Percentiles rank a stretch among this genome's conserved stretches.
These are phyloP conservation scores for Stygiomarasmius scandens DNA, from an alignment of 1,284 basidiomycete species.

Conservation along the genomic window DNA sequence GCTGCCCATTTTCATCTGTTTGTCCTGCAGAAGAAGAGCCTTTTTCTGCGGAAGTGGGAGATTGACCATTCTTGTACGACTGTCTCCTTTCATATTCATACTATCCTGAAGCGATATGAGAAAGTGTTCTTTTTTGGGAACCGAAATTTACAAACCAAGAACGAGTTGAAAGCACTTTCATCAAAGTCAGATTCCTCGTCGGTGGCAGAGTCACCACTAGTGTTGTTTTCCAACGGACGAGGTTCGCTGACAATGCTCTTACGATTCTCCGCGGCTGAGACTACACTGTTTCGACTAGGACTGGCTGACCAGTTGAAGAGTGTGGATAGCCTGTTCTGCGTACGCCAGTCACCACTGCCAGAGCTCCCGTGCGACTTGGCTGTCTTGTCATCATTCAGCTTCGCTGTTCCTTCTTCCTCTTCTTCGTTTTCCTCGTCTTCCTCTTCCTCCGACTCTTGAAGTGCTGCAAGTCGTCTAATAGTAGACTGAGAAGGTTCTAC, in stretches of 20 bases:
- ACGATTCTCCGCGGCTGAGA: slow-evolving; percentile 43
- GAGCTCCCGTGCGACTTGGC: slow-evolving; percentile 18
- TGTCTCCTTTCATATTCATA: slow-evolving; percentile 73
- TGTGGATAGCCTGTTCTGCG: slow-evolving; percentile 60
- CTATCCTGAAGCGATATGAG: slow-evolving; percentile 52
- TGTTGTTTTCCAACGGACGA: slow-evolving; percentile 47
- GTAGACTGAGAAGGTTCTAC: slow-evolving; percentile 55
- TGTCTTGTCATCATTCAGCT: slow-evolving; percentile 29
- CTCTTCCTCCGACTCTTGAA: slow-evolving; percentile 56
- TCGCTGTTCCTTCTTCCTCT: slow-evolving; percentile 63
- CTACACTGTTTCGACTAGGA: slow-evolving; percentile 39
- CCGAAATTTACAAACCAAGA: slow-evolving; percentile 56
- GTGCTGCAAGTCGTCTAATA: slow-evolving; percentile 48
- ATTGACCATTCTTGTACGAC: slow-evolving; percentile 66
- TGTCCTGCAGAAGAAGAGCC: slow-evolving; percentile 63
- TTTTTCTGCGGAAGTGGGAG: slow-evolving; percentile 70
- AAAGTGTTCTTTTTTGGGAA: slow-evolving; percentile 1
- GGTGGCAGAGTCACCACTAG: slow-evolving; percentile 27
- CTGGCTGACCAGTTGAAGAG: slow-evolving; percentile 49
- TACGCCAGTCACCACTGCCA: slow-evolving; percentile 47
- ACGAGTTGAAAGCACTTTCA: slow-evolving; percentile 52
- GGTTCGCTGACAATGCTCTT: slow-evolving; percentile 68
- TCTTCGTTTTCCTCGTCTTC: slow-evolving; percentile 38
- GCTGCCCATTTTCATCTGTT: slow-evolving; percentile 11
- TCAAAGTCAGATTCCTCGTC: slow-evolving; percentile 47